Base-by-base conservation (phyloP, 129 eudicot genomes). In the Smallanthus sonchifolius region DNA sequence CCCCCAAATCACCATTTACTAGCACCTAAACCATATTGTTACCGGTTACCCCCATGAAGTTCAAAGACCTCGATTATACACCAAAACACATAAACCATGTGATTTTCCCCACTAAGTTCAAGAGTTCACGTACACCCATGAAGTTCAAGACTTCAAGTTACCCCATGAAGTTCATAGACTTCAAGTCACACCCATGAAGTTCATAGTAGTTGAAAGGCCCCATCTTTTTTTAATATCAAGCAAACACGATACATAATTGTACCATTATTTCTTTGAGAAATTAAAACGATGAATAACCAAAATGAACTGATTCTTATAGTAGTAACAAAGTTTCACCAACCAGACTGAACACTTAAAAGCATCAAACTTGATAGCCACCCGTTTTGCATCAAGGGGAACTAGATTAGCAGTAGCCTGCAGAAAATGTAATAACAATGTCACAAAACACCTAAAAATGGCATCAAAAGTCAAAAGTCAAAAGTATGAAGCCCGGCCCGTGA, bases 291-390 rank as follows among this genome's bases (percentile, higher is more conserved):
- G 2, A 52, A 51, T 20, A 68, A 55, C 57, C 48, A 55, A 24
- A 52, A 38, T 36, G 24, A 30, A 54, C 38, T 15, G 39, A 15
- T 39, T 48, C 36, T 15, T 48, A 42, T 42, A 3, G 34, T 8
- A 16, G 30, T 72, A 52, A 72, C 67, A 51, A 7, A 10, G 67
- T 72, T 40, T 49, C 14, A 40, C 86, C 74, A 83, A 90, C 97
- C 86, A 93, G 74, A 32, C 98, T 89, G 0, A 72, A 79, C 69
- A 94, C 85, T 80, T 90, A 82, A 90, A 90, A 67, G 60, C 82
- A 76, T 93, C 97, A 82, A 93, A 93, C 77, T 93, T 86, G 54
- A 93, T 97, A 15, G 91, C 96, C 64, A 94, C 96, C 83, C 87
- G 91, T 73, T 77, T 88, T 60, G 88, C 69, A 65, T 82, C 88